Evolutionary conservation across 1,284 basidiomycete genomes (phyloP), one percentile per base, ranked within the genome.

Genomic region (Naganishia albida): DNA sequence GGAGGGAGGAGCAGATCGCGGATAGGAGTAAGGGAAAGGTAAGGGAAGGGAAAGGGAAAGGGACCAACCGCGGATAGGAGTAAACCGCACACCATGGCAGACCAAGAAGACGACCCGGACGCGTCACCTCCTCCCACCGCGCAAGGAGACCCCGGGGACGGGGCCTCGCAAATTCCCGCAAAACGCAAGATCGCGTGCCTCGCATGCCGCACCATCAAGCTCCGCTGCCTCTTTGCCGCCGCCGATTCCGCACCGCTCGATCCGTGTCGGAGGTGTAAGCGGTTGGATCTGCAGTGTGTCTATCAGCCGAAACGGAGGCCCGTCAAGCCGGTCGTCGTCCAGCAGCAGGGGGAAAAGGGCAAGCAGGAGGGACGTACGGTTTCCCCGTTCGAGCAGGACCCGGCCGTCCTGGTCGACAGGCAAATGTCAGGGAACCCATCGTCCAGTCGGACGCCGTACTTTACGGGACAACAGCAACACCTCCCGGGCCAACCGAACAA

Each of bases 131-230:
- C 57, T 15, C 34, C 57, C 10, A 25, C 54, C 3, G 40, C 54
- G 13, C 54, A 40, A 28, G 46, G 28, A 25, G 39, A 30, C 25
- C 43, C 46, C 10, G 20, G 12, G n/a, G 20, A 23, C 30, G 51
- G 20, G 18, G 30, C 7, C 23, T 48, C 51, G 49, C 50, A 46
- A 25, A 39, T 52, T 12, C 59, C 59, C 25, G 38, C 52, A 12
- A 66, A 66, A 53, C 59, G 65, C 30, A 66, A 66, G 60, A 57
- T 66, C 40, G 65, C 65, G 18, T 67, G 66, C 30, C 53, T 67
- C 44, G 62, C 66, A 30, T 67, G 66, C 59, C 48, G 66, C 20
- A 67, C 63, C 28, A 67, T 67, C 66, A 67, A 67, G 49, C 62
- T 67, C 12, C 62, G 66, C 3, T 67, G 66, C 46, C 63, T 67